Evolutionary conservation across 257 asterid species (phyloP), one percentile per base, ranked within the genome.

Genomic region (Solanum infundibuliforme): DNA sequence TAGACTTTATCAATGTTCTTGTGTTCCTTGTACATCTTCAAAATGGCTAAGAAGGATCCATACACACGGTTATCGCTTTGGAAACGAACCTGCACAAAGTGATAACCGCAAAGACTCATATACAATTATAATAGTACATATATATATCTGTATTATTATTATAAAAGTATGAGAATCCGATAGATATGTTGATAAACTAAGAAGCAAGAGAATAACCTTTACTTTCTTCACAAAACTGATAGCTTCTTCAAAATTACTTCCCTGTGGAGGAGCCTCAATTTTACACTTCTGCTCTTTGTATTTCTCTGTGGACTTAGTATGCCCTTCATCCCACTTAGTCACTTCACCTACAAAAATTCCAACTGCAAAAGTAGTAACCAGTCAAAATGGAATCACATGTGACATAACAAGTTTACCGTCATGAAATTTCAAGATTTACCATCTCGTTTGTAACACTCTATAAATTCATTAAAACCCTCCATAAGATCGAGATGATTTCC

Each of bases 11-110:
- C 88, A 65, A 95, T 95, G 87, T 96, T 94, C 93, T 96, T 97
- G 92, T 95, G 97, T 81, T 95, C 99, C 89, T 97, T 94, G 75
- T 95, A 96, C 99, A 94, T 96, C 89, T 94, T 96, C 93, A 97
- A 93, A 91, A 96, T 94, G 91, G 94, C 99, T 62, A 97, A 94
- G 95, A 97, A 97, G 21, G 98, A 94, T 92, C 95, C 94, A 85
- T 94, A 97, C 75, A 94, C 98, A 76, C 90, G 96, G 85, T 94
- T 98, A 23, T 95, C 99, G 75, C 91, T 93, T 92, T 92, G 94
- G 89, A 96, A 96, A 71, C 98, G 98, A 79, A 91, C 93, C 99
- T 97, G 95, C 93, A 91, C 52, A 88, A 69, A 86, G 88, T 83
- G 25, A 86, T 77, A 87, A 65, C 21, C 34, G 55, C 12, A 77